Percentiles rank a stretch among this genome's conserved stretches.
Conservation (phyloP, 805 yeast species). For the Kluyveromyces siamensis region DNA sequence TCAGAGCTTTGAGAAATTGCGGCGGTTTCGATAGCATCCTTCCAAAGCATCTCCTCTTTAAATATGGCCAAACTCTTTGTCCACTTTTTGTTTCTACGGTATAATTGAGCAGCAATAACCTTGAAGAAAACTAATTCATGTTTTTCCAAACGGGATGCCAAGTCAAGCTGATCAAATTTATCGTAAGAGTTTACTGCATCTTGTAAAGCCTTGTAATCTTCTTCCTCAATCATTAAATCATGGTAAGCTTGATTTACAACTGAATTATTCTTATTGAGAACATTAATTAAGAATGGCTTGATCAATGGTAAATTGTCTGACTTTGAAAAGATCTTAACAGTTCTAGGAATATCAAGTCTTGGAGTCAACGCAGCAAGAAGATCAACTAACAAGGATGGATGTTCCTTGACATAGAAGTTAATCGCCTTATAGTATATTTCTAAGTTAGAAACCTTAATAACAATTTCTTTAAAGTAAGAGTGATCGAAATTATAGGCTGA, state of each 20-base stretch:
- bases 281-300: constrained; percentile 89
- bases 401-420: constrained; percentile 85
- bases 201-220: constrained; percentile 84
- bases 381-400: constrained; percentile 85
- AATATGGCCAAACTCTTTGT: constrained; percentile 77
- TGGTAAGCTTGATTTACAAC: constrained; percentile 94
- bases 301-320: constrained; percentile 94
- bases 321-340: constrained; percentile 87
- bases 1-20: constrained; percentile 68
- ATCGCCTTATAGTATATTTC: constrained; percentile 97
- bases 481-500: constrained; percentile 92
- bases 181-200: constrained; percentile 83
- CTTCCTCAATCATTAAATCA: constrained; percentile 90
- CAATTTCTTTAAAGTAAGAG: constrained; percentile 83
- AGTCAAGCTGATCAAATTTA: constrained; percentile 83
- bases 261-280: constrained; percentile 80
- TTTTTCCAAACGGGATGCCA: constrained; percentile 88
- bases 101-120: constrained; percentile 90
- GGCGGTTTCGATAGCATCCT: constrained; percentile 89
- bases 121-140: constrained; percentile 89
- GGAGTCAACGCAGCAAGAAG: constrained; percentile 76
- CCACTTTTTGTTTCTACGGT: constrained; percentile 92
- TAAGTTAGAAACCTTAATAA: constrained; percentile 89
- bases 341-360: constrained; percentile 88
- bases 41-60: constrained; percentile 90